These are phyloP conservation scores for Boletus rubroflammeus DNA, from an alignment of 768 basidiomycete species.

Conservation along the genomic window DNA sequence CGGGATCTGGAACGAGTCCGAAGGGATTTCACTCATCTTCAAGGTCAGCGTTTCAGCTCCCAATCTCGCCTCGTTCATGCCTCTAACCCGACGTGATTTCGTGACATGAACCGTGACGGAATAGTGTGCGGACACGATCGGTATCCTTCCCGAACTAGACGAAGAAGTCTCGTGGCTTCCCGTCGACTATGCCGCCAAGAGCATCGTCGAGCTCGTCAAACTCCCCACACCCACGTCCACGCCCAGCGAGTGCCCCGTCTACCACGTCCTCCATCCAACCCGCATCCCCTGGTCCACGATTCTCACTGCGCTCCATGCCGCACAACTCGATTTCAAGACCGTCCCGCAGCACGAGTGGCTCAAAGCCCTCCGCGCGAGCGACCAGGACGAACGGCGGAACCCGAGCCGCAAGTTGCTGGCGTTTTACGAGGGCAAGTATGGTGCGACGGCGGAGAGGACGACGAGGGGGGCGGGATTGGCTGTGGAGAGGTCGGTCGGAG, in stretches of 20 bases:
- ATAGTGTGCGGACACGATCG: conserved; percentile 40
- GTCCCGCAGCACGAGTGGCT: conserved; percentile 24
- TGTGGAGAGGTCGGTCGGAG: conserved; percentile 5
- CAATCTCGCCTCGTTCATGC: no score
- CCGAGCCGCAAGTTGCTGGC: conserved; percentile 24
- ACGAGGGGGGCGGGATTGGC: conserved; percentile 8
- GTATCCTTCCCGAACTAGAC: conserved; percentile 31
- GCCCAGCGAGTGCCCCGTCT: conserved; percentile 17
- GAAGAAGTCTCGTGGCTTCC: conserved; percentile 47
- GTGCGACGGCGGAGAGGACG: conserved; percentile 6
- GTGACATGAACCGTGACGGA: not conserved
- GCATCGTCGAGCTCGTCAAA: conserved; percentile 43
- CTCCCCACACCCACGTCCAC: not conserved
- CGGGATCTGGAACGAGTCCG: conserved; percentile 55
- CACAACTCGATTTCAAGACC: conserved; percentile 32
- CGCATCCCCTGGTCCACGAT: conserved; percentile 36
- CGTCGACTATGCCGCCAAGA: conserved; percentile 47
- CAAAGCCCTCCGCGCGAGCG: conserved; percentile 21
- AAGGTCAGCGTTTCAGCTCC: conserved; percentile 20
- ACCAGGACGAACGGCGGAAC: conserved; percentile 20
- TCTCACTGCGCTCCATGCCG: conserved; percentile 35
- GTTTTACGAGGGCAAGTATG: conserved; percentile 27
- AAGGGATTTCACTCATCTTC: conserved; percentile 31
- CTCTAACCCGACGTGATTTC: no score
- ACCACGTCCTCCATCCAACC: conserved; percentile 18